Evolutionary conservation across 2,329 filamentous ascomycete species (phyloP).

Genomic region (Westerdykella aurantiaca): DNA sequence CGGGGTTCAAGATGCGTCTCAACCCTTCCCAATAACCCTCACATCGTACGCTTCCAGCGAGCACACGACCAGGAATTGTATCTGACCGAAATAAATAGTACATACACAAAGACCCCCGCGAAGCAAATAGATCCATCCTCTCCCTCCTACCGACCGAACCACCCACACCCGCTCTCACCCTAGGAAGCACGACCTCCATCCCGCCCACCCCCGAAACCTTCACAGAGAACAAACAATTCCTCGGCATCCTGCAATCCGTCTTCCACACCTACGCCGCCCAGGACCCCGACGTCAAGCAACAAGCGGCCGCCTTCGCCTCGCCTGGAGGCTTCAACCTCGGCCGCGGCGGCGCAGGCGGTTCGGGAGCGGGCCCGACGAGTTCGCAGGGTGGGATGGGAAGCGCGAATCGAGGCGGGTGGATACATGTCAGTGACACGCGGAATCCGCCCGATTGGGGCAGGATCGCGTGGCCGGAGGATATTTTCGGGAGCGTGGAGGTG

Average conservation of each 20-base stretch:
- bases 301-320: constrained; percentile 56
- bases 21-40: constrained; percentile 41
- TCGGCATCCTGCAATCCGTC: constrained; percentile 52
- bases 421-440: constrained; percentile 57
- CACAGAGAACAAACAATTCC: constrained; percentile 52
- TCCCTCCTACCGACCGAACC: constrained; percentile 53
- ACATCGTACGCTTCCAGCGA: constrained; percentile 29
- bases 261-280: constrained; percentile 49
- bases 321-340: constrained; percentile 52
- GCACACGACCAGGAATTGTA: neutral
- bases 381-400: constrained; percentile 55
- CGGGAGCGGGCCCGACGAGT: constrained; percentile 51
- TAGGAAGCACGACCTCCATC: constrained; percentile 50
- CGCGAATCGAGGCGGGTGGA: constrained; percentile 55
- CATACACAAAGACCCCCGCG: constrained; percentile 43
- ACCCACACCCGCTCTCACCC: constrained; percentile 48
- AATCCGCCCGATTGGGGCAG: constrained; percentile 58
- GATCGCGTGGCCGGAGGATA: constrained; percentile 62
- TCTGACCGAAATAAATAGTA: constrained; percentile 39
- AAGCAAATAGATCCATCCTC: constrained; percentile 43
- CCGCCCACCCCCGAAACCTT: constrained; percentile 54
- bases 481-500: constrained; percentile 60
- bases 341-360: constrained; percentile 30
- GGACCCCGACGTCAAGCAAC: constrained; percentile 53
- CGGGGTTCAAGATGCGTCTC: constrained; percentile 25